These are phyloP conservation scores for Combretum micranthum DNA, from an alignment of 345 rosid species.

Conservation along the genomic window DNA sequence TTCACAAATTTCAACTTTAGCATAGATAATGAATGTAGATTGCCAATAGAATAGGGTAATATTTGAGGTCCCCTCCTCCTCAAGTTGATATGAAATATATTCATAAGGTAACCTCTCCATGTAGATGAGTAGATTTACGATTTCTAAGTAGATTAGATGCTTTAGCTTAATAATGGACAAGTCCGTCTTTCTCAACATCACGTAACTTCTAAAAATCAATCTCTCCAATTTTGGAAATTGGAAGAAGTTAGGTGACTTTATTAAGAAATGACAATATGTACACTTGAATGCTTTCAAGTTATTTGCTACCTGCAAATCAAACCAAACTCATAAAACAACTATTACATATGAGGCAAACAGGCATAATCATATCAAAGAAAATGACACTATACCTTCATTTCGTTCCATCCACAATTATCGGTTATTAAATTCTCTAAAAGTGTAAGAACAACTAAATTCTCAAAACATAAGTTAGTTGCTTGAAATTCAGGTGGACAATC, in stretches of 20 bases:
- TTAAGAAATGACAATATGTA: not conserved
- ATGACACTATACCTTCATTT: not conserved
- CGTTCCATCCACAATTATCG: conserved; percentile 2
- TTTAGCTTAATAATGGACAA: not conserved
- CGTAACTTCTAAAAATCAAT: not conserved
- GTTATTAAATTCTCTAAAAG: not conserved
- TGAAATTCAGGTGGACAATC: conserved; percentile 3
- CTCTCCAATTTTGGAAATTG: not conserved
- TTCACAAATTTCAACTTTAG: too few species aligned
- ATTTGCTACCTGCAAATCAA: not conserved
- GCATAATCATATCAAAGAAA: too few species aligned
- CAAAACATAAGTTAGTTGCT: conserved; percentile 2
- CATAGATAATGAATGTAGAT: too few species aligned
- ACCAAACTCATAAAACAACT: not conserved
- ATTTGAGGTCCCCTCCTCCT: too few species aligned
- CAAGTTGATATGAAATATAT: too few species aligned
- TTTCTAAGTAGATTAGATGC: too few species aligned
- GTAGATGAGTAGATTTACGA: too few species aligned
- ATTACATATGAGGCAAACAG: too few species aligned
- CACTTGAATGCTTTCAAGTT: conserved; percentile 4
- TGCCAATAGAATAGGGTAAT: too few species aligned
- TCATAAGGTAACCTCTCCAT: too few species aligned
- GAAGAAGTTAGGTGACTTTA: not conserved
- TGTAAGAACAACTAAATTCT: conserved; percentile 5
- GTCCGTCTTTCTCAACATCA: not conserved